Base-by-base conservation (phyloP, 2,329 filamentous ascomycete genomes). In the Aureobasidium sp. region DNA sequence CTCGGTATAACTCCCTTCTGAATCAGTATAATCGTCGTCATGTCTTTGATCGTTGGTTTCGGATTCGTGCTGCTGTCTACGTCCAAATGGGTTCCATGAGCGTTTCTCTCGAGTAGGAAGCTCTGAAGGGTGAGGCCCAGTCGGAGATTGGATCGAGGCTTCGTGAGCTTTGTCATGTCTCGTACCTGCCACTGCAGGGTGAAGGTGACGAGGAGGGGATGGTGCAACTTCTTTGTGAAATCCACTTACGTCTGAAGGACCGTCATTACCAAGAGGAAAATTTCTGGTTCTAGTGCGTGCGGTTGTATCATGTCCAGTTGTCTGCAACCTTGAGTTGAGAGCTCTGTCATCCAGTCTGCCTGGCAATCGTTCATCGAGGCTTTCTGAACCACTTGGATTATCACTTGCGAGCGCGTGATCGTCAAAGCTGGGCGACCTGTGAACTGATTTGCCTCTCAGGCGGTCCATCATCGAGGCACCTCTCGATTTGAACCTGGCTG, bases 1-100 rank as follows among this genome's bases (percentile, higher is more conserved):
- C 11, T 63, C 65, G n/a, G 67, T 66, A 7, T 69, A 61, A 34
- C 66, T 69, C 47, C 64, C 67, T 21, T 68, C 66, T 42, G 63
- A 65, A 36, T 63, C 63, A 34, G 64, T 62, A 13, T 64, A 63
- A 16, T 67, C 63, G n/a, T 63, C 52, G 25, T 62, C 34, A 4
- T 9, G 5, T 13, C 29, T 42, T 5, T 9, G n/a, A 8, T 48
- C 32, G 21, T 39, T 15, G n/a, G 10, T 41, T 27, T 30, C 15
- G 16, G 29, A 5, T 25, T 36, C 30, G 30, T 45, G 30, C 27
- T 58, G 59, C 11, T 30, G 39, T n/a, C 41, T 29, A 41, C 47
- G 49, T 36, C 41, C 37, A n/a, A 60, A 60, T 10, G 39, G 36
- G 3, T 48, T 53, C 48, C 59, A 53, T 7, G 42, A 47, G 21